These are phyloP conservation scores for Penicillium sp. DNA, from an alignment of 2,329 filamentous ascomycete genomes.

Conservation along the genomic window DNA sequence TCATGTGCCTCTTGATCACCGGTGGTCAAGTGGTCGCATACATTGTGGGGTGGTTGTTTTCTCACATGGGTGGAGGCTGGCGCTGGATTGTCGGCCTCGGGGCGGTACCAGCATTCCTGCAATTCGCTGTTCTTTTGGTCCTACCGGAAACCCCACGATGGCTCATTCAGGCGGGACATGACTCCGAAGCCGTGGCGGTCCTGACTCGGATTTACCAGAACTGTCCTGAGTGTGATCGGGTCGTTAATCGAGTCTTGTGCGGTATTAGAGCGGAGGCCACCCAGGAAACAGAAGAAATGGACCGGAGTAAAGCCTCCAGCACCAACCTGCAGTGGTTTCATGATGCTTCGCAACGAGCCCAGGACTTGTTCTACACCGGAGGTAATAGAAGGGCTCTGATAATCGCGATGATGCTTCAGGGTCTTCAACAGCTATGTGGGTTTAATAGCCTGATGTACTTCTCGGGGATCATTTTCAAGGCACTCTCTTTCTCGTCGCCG, in stretches of 20 bases:
- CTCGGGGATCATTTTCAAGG: conserved; percentile 76
- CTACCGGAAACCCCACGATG: conserved; percentile 91
- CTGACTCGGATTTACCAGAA: conserved; percentile 64
- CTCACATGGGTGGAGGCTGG: conserved; percentile 68
- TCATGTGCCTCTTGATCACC: conserved; percentile 81
- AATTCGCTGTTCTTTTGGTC: conserved; percentile 65
- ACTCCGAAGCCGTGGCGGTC: conserved; percentile 63
- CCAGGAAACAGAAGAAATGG: conserved; percentile 61
- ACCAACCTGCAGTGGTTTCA: conserved; percentile 25
- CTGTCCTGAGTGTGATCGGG: conserved; percentile 43
- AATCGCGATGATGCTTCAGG: conserved; percentile 85
- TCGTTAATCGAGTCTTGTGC: conserved; percentile 63
- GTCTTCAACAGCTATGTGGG: conserved; percentile 82
- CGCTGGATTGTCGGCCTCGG: conserved; percentile 90
- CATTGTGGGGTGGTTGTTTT: conserved; percentile 74
- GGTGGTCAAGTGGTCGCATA: conserved; percentile 89
- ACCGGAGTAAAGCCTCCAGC: conserved; percentile 19
- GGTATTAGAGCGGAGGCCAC: conserved; percentile 73
- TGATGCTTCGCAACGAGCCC: conserved; percentile 27
- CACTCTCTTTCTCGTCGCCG: conserved; percentile 75
- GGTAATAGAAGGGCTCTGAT: conserved; percentile 67
- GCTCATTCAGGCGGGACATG: conserved; percentile 70
- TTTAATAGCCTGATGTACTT: conserved; percentile 96
- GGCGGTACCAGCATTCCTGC: conserved; percentile 71
- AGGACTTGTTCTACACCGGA: conserved; percentile 43